Conservation (phyloP, 1,139 yeast species). For the Lodderomyces elongisporus region DNA sequence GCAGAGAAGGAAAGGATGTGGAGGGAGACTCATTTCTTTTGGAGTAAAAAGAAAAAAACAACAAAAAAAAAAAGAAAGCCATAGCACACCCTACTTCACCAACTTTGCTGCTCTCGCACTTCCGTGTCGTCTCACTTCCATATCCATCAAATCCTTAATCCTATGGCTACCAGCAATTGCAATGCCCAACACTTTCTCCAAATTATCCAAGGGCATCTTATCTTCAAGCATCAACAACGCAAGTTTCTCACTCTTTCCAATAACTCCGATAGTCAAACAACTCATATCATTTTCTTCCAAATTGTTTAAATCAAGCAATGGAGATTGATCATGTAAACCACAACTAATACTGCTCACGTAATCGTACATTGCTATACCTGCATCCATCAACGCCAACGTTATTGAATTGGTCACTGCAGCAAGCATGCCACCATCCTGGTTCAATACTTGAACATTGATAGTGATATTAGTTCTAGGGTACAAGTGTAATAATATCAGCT, state of each 20-base stretch:
- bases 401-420: slow-evolving; percentile 83
- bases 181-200: slow-evolving; percentile 73
- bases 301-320: slow-evolving; percentile 75
- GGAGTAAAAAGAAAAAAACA: too few relatives aligned
- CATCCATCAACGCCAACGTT: slow-evolving; percentile 86
- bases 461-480: slow-evolving; percentile 81
- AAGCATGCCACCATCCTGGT: slow-evolving; percentile 87
- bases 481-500: slow-evolving; percentile 67
- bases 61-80: too few relatives aligned
- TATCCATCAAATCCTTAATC: slow-evolving; percentile 80
- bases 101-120: slow-evolving; percentile 35
- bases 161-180: slow-evolving; percentile 89
- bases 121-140: slow-evolving; percentile 72
- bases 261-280: slow-evolving; percentile 72
- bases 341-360: slow-evolving; percentile 78
- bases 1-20: too few relatives aligned
- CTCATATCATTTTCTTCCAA: slow-evolving; percentile 84
- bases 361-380: slow-evolving; percentile 93
- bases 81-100: too few relatives aligned
- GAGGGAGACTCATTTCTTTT: too few relatives aligned
- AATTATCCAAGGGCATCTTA: slow-evolving; percentile 74
- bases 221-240: slow-evolving; percentile 76
- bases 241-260: slow-evolving; percentile 77
- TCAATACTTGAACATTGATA: slow-evolving; percentile 68
- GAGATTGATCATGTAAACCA: slow-evolving; percentile 71